Evolutionary conservation across 2,329 filamentous ascomycete genomes (phyloP), one percentile per base, ranked within the genome.

Genomic region (Tolypocladium sp.): DNA sequence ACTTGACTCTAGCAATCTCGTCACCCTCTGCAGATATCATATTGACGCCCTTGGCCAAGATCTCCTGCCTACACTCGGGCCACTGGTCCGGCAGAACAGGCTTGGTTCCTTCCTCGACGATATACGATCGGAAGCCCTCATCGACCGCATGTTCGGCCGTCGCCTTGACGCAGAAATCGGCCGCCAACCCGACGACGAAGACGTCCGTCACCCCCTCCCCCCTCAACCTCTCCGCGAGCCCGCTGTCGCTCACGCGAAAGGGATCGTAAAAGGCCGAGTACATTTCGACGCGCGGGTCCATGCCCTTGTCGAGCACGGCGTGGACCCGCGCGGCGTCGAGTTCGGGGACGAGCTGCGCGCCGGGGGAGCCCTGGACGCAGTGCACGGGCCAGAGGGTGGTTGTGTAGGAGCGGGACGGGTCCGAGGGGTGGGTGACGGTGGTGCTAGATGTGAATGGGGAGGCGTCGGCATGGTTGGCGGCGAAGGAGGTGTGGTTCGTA

Each of bases 191-290:
- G 1, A 91, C 91, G 27, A 94, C 84, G 71, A 87, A 97, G 7
- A 97, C 90, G 71, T 95, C 83, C 7, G 89, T 91, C 35, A 96
- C 77, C 0, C 74, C 77, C 20, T 76, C 76, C 3, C 77, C 77
- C 57, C 72, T 79, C 65, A 99, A 71, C 55, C 78, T 68, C 1
- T 69, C 75, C 1, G 80, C 81, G 33, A 97, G 76, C 17, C 86
- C 86, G 67, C 83, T 87, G 66, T 87, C 84, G 33, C 76, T 77
- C 17, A 88, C 77, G 38, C 75, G 75, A 66, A 97, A 93, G 0
- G 90, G 89, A 69, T 92, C 90, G 61, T 88, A 87, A 67, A 99
- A 97, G 0, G 88, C 92, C 62, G 89, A 93, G 75, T 97, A 97
- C 89, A 97, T 96, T 74, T 99, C 94, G 2, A 96, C 83, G 52